A percentile compares a stretch with the other conserved stretches of the same genome.
phyloP scores from a whole-genome alignment of 768 basidiomycete genomes.

The Neoboletus magnificus region DNA sequence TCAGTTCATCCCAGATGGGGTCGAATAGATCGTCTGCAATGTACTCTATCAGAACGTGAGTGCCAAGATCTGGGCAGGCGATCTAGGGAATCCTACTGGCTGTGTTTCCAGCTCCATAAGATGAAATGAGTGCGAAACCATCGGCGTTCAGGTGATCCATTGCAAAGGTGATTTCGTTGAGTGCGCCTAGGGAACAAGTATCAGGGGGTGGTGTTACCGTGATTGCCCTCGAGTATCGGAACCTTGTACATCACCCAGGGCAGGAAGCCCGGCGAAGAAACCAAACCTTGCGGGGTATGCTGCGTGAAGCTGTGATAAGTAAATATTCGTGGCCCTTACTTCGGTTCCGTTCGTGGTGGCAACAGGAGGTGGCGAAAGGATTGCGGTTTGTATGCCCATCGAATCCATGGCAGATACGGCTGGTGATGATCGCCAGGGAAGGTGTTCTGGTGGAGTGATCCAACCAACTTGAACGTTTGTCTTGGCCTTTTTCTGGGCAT shows the following conservation, averaged over 20 bases:
- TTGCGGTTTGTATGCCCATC: conserved; percentile 52
- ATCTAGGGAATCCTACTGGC: conserved; percentile 43
- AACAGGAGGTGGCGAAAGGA: conserved; percentile 66
- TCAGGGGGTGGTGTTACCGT: conserved; percentile 6
- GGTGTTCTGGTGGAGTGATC: conserved; percentile 57
- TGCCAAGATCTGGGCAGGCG: not conserved
- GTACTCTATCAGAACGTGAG: conserved; percentile 45
- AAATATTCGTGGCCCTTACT: conserved; percentile 47
- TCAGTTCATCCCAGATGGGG: conserved; percentile 66
- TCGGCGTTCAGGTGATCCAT: conserved; percentile 60
- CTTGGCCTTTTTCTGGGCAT: conserved; percentile 45
- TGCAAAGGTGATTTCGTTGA: conserved; percentile 59
- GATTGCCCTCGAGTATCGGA: not conserved
- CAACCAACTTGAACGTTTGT: conserved; percentile 52
- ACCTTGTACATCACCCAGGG: conserved; percentile 63
- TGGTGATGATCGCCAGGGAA: conserved; percentile 61
- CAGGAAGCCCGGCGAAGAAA: conserved; percentile 66
- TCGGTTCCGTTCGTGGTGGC: conserved; percentile 40
- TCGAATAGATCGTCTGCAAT: conserved; percentile 63
- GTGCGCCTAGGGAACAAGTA: conserved; percentile 40
- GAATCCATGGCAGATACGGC: conserved; percentile 64
- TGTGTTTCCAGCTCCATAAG: conserved; percentile 52
- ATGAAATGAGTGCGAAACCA: conserved; percentile 65
- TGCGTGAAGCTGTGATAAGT: conserved; percentile 45
- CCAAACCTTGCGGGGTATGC: conserved; percentile 57